These are phyloP conservation scores for Syzygium malaccense DNA, from an alignment of 441 rosid species.

Conservation along the genomic window DNA sequence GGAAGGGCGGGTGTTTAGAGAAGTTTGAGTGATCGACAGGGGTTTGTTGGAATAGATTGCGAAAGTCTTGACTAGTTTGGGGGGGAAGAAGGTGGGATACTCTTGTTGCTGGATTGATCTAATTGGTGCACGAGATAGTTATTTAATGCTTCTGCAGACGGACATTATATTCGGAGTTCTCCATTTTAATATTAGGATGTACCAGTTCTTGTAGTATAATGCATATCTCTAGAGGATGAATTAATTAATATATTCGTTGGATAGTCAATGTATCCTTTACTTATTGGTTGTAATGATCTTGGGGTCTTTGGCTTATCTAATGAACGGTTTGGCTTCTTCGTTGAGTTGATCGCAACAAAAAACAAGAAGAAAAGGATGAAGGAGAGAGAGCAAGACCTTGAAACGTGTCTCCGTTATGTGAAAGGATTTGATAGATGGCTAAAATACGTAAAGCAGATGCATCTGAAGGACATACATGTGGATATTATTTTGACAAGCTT, in stretches of 20 bases:
- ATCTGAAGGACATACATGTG: neutral
- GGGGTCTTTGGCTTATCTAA: neutral
- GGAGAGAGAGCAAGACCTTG: neutral
- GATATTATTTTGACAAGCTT: neutral
- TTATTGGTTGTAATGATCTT: neutral
- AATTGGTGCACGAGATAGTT: neutral
- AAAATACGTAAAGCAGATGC: neutral
- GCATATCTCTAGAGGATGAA: neutral
- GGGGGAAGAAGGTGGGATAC: neutral
- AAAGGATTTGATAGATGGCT: neutral
- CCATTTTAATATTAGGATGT: neutral
- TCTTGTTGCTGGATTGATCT: neutral
- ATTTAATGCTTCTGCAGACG: neutral
- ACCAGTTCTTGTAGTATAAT: neutral
- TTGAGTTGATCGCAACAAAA: neutral
- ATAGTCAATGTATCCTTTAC: neutral
- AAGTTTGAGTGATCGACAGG: neutral
- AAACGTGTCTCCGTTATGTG: neutral
- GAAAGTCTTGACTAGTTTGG: neutral
- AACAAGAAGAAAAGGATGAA: neutral
- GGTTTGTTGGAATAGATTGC: neutral
- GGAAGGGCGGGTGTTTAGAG: neutral
- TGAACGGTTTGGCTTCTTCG: neutral
- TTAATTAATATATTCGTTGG: neutral
- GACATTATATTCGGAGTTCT: neutral